phyloP scores from a whole-genome alignment of 2,329 filamentous ascomycete species.

The Penicillium occitanis region DNA sequence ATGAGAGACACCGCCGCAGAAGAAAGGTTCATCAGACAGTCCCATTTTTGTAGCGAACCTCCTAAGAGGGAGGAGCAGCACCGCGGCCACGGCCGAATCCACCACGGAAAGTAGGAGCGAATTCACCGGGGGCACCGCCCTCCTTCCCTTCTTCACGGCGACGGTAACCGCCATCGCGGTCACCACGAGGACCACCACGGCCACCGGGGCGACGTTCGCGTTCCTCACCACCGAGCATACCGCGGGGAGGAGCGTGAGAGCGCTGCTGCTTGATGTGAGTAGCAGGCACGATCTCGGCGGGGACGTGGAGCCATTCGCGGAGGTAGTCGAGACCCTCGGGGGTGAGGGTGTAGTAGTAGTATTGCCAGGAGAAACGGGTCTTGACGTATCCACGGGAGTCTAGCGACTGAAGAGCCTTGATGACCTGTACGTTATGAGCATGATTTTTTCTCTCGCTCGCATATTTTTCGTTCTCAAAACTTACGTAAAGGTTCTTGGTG shows the following conservation, averaged over 20 bases:
- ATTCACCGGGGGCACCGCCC: constrained; percentile 87
- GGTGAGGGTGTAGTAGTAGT: constrained; percentile 99
- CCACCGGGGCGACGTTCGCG: constrained; percentile 77
- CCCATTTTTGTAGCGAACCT: not conserved
- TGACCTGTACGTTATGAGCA: constrained; percentile 55
- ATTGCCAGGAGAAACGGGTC: constrained; percentile 99
- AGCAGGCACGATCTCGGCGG: constrained; percentile 97
- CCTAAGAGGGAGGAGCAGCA: constrained; percentile 57
- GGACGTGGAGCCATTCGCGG: constrained; percentile 99
- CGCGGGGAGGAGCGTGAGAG: constrained; percentile 94
- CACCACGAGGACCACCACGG: constrained; percentile 71
- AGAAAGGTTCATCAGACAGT: not conserved
- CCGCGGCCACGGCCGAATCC: constrained; percentile 87
- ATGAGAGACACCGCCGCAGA: constrained; percentile 6
- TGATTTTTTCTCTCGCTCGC: not conserved
- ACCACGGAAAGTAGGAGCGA: constrained; percentile 89
- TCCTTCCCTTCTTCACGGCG: constrained; percentile 85
- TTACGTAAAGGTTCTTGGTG: constrained; percentile 96
- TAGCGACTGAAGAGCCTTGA: constrained; percentile 98
- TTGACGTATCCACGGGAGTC: constrained; percentile 98
- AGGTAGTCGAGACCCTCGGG: constrained; percentile 99
- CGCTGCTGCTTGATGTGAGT: constrained; percentile 99
- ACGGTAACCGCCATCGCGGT: constrained; percentile 76
- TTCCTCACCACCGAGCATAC: constrained; percentile 90
- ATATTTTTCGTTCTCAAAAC: constrained; percentile 23